These are phyloP conservation scores for Kernera saxatilis DNA, from an alignment of 345 rosid species.

Conservation along the genomic window DNA sequence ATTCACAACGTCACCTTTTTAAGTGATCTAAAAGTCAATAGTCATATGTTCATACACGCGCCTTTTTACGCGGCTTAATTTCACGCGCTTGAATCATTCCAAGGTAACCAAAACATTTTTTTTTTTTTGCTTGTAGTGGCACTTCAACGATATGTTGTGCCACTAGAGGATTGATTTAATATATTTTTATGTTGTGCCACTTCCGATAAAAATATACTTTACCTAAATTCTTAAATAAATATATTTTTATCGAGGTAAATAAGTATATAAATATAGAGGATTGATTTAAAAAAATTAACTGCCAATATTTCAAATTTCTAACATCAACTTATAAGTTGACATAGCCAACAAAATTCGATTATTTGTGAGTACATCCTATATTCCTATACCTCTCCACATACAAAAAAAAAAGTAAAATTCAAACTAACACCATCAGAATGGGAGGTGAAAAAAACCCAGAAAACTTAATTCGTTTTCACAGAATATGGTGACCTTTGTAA, in stretches of 20 bases:
- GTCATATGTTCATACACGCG: not conserved
- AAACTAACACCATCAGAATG: not conserved
- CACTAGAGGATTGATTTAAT: too few species aligned
- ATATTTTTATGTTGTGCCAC: too few species aligned
- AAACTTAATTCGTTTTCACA: not conserved
- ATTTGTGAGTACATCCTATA: too few species aligned
- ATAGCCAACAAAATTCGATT: not conserved
- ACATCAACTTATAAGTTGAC: not conserved
- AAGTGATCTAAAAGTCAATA: conserved; percentile 3
- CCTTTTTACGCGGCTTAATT: not conserved
- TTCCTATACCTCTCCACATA: not conserved
- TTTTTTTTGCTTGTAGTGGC: too few species aligned
- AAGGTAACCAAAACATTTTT: too few species aligned
- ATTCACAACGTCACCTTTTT: not conserved
- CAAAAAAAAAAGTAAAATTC: not conserved
- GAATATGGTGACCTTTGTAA: not conserved
- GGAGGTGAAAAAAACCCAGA: not conserved
- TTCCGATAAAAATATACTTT: too few species aligned
- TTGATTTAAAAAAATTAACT: too few species aligned
- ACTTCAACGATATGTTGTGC: too few species aligned
- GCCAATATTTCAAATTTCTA: too few species aligned
- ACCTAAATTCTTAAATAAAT: too few species aligned
- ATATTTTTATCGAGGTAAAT: too few species aligned
- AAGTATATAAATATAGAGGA: too few species aligned
- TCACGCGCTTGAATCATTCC: conserved; percentile 2